Conservation (phyloP, 495 filamentous ascomycete species). For the Pyrenula aspistea region DNA sequence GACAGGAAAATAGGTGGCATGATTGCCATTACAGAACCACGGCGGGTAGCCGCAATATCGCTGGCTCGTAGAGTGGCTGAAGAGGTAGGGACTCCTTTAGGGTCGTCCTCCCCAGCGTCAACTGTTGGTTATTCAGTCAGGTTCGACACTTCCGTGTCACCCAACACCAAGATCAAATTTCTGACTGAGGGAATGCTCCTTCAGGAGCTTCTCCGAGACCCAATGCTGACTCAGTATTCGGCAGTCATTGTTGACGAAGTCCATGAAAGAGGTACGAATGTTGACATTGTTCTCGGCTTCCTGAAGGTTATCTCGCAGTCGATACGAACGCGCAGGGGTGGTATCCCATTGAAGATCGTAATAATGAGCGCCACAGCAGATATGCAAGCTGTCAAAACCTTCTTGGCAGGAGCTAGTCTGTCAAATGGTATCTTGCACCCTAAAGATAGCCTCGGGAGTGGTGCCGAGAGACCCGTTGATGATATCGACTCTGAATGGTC, state of each 20-base stretch:
- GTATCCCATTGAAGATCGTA: slow-evolving; percentile 70
- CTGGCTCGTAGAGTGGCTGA: slow-evolving; percentile 79
- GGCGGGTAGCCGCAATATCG: slow-evolving; percentile 89
- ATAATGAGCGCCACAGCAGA: slow-evolving; percentile 97
- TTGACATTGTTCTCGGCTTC: slow-evolving; percentile 83
- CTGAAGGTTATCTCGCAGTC: slow-evolving; percentile 49
- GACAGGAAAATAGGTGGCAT: slow-evolving; percentile 53
- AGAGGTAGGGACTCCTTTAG: slow-evolving; percentile 79
- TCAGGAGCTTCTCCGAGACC: slow-evolving; percentile 85
- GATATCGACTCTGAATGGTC: neutral
- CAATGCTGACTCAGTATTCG: slow-evolving; percentile 71
- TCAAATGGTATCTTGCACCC: neutral
- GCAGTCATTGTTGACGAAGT: slow-evolving; percentile 92
- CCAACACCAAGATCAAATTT: slow-evolving; percentile 74
- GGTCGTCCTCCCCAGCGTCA: slow-evolving; percentile 48
- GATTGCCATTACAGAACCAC: slow-evolving; percentile 90
- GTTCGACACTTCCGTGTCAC: slow-evolving; percentile 74
- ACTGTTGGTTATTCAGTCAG: slow-evolving; percentile 88
- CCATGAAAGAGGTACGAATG: slow-evolving; percentile 93
- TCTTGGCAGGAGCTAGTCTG: slow-evolving; percentile 36
- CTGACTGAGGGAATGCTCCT: slow-evolving; percentile 95
- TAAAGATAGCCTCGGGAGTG: neutral
- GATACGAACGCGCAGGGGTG: slow-evolving; percentile 40
- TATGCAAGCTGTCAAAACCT: slow-evolving; percentile 60
- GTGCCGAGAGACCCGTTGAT: neutral